Conservation (phyloP, 1,284 basidiomycete genomes). For the Cryptococcus maquisensis region DNA sequence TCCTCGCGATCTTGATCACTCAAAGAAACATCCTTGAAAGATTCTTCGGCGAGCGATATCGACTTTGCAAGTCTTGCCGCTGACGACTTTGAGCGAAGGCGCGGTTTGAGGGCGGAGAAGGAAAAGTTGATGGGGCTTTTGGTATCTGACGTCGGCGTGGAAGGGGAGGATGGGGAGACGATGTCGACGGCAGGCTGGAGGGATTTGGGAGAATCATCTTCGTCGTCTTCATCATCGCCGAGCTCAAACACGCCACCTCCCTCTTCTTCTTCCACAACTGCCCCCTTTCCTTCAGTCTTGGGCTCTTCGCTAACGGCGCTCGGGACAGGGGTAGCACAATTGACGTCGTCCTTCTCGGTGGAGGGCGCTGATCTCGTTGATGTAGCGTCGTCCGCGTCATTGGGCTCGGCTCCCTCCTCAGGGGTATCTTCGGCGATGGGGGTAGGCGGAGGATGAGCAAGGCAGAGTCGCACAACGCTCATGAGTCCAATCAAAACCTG, state of each 20-base stretch:
- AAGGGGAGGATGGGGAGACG: neutral
- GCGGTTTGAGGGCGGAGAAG: neutral
- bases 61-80: neutral
- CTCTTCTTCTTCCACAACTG: neutral
- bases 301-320: neutral
- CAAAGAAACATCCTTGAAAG: too few species aligned
- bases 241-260: neutral
- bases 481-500: conserved; percentile 31
- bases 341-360: neutral
- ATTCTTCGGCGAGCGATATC: neutral
- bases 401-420: neutral
- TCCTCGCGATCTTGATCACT: too few species aligned
- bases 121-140: neutral
- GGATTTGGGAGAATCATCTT: neutral
- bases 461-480: conserved; percentile 27
- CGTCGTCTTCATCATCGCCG: conserved; percentile 1
- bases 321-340: too few species aligned
- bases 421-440: neutral
- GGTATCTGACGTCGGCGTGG: neutral
- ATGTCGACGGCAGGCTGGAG: neutral
- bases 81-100: neutral
- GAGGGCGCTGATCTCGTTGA: neutral
- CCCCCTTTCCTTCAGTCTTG: neutral
- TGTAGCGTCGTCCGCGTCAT: neutral
- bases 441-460: neutral